phyloP scores from a whole-genome alignment of 2,329 filamentous ascomycete species.

The Alternaria triticimaculans region DNA sequence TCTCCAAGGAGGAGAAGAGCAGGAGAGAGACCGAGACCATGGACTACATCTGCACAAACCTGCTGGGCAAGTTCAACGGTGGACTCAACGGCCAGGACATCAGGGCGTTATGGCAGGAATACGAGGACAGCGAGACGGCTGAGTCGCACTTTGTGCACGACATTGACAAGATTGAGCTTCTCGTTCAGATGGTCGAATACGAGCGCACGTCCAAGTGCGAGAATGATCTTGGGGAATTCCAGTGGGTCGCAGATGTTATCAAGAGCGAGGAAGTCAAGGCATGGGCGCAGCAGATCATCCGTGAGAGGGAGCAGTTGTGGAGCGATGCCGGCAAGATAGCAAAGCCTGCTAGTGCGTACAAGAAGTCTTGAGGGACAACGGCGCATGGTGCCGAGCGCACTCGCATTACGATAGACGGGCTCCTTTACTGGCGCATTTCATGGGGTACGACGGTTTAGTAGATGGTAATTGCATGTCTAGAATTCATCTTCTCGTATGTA shows the following conservation, averaged over 20 bases:
- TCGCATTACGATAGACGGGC: neutral
- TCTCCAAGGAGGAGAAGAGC: conserved; percentile 86
- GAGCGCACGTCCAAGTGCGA: conserved; percentile 72
- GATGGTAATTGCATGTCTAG: neutral
- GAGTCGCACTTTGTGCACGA: conserved; percentile 94
- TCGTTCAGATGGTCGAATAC: conserved; percentile 96
- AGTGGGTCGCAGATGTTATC: conserved; percentile 76
- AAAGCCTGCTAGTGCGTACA: conserved; percentile 7
- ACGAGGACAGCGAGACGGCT: conserved; percentile 83
- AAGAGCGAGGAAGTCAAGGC: conserved; percentile 76
- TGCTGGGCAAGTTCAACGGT: conserved; percentile 79
- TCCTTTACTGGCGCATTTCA: neutral
- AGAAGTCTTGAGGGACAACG: neutral
- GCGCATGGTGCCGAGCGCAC: neutral
- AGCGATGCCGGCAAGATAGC: conserved; percentile 48
- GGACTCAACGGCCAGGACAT: conserved; percentile 74
- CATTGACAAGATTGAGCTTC: conserved; percentile 93
- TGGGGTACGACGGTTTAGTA: neutral
- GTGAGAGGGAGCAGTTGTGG: conserved; percentile 80
- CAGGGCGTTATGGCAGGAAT: conserved; percentile 87
- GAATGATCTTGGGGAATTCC: conserved; percentile 85
- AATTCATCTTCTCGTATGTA: neutral
- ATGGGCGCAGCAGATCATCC: conserved; percentile 79
- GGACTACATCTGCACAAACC: conserved; percentile 79
- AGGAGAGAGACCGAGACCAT: conserved; percentile 87